A percentile compares a stretch with the other conserved stretches of the same genome.
These are phyloP conservation scores for Picochlorum costavermella DNA, from an alignment of 139 green algal species.

Conservation along the genomic window DNA sequence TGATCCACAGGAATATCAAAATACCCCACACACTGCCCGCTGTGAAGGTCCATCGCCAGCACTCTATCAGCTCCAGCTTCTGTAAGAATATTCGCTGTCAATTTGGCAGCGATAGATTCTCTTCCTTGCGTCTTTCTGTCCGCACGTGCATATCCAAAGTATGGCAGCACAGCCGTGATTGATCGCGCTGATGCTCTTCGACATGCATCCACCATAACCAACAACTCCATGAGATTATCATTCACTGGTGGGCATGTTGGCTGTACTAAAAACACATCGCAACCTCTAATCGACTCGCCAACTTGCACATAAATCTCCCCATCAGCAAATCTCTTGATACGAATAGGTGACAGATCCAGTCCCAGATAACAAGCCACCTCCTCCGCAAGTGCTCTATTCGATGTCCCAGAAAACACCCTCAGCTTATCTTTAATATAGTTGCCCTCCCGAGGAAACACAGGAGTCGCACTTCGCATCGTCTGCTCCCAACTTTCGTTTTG, in stretches of 20 bases:
- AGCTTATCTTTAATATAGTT: slow-evolving; percentile 35
- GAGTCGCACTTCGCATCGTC: slow-evolving; percentile 11
- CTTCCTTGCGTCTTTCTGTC: slow-evolving; percentile 90
- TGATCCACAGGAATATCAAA: slow-evolving; percentile 99
- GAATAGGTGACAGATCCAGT: slow-evolving; percentile 84
- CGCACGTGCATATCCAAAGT: slow-evolving; percentile 88
- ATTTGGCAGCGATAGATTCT: slow-evolving; percentile 97
- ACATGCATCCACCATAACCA: slow-evolving; percentile 96
- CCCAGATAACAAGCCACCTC: slow-evolving; percentile 96
- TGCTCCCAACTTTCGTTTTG: background rate
- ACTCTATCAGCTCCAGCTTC: slow-evolving; percentile 89
- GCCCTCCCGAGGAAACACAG: slow-evolving; percentile 13
- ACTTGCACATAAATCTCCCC: slow-evolving; percentile 96
- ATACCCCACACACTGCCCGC: slow-evolving; percentile 91
- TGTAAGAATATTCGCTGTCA: slow-evolving; percentile 98
- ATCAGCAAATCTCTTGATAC: slow-evolving; percentile 98
- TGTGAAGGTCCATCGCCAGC: slow-evolving; percentile 94
- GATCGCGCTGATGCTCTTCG: slow-evolving; percentile 81
- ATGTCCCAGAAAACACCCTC: slow-evolving; percentile 71
- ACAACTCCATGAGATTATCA: slow-evolving; percentile 97
- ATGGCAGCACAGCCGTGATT: slow-evolving; percentile 90
- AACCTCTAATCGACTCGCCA: slow-evolving; percentile 94
- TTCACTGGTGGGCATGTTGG: slow-evolving; percentile 93
- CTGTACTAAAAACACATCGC: slow-evolving; percentile 98
- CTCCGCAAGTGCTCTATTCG: slow-evolving; percentile 64